Evolutionary conservation across 768 basidiomycete genomes (phyloP).

Genomic region (Mycena leptocephala): DNA sequence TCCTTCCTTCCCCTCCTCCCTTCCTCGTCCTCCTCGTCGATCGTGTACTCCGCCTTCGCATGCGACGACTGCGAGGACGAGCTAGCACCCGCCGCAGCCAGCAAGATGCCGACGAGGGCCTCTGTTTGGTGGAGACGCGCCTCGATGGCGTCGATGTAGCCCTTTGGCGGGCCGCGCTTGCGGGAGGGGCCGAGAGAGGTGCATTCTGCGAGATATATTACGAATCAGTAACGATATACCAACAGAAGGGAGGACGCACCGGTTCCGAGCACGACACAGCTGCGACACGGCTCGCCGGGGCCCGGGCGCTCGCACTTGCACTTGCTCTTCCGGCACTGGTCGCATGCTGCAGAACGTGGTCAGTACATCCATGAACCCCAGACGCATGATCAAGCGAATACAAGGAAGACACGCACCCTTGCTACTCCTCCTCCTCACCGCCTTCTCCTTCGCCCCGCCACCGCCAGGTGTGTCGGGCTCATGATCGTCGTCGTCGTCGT

Average conservation of each 20-base stretch:
- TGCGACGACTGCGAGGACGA: conserved; percentile 29
- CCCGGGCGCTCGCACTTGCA: conserved; percentile 88
- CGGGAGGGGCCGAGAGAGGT: conserved; percentile 86
- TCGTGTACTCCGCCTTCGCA: no score
- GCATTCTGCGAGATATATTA: conserved; percentile 69
- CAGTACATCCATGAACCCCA: no score
- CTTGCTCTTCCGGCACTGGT: conserved; percentile 92
- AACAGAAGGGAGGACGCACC: conserved; percentile 58
- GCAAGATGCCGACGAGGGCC: conserved; percentile 87
- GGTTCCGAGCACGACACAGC: conserved; percentile 83
- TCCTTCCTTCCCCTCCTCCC: neutral
- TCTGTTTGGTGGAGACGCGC: conserved; percentile 94
- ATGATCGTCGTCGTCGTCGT: neutral
- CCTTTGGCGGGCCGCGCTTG: conserved; percentile 90
- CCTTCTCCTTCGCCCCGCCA: conserved; percentile 43
- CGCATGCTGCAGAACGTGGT: conserved; percentile 64
- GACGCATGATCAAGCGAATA: no score
- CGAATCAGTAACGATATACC: neutral
- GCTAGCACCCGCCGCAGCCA: conserved; percentile 64
- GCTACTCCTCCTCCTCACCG: conserved; percentile 81
- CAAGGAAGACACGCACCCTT: conserved; percentile 58
- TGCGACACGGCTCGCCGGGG: conserved; percentile 79
- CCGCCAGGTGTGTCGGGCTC: neutral
- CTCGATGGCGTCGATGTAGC: conserved; percentile 96
- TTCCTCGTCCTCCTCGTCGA: neutral